Conservation (phyloP, 2,329 filamentous ascomycete genomes). For the Beauveria sp. region DNA sequence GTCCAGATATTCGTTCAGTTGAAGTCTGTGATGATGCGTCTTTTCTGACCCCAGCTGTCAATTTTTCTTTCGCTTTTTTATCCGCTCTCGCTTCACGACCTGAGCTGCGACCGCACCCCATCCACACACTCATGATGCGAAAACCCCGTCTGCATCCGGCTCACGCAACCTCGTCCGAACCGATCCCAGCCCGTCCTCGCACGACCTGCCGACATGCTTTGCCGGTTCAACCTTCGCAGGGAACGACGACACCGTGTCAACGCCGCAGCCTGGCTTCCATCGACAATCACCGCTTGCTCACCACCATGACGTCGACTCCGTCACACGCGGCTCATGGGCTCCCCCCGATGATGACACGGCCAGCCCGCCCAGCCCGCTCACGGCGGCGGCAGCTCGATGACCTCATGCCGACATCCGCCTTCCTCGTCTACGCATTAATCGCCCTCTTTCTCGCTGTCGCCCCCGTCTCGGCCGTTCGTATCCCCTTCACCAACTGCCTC, state of each 20-base stretch:
- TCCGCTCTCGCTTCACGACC: neutral
- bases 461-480: conserved; percentile 52
- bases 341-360: neutral
- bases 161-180: neutral
- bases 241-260: neutral
- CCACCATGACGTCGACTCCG: neutral
- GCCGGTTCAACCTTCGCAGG: neutral
- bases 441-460: conserved; percentile 28
- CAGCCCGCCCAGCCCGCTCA: neutral
- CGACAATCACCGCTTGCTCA: neutral
- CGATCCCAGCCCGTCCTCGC: neutral
- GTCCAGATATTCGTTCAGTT: neutral
- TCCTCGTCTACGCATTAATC: conserved; percentile 24
- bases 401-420: neutral
- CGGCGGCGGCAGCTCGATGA: neutral
- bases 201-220: neutral
- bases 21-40: neutral
- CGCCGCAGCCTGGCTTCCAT: neutral
- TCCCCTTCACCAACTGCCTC: conserved; percentile 83
- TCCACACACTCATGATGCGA: neutral
- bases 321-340: neutral
- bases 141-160: neutral
- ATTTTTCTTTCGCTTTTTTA: neutral
- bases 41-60: neutral
- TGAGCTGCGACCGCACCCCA: neutral